These are phyloP conservation scores for Colletotrichum musicola DNA, from an alignment of 2,329 filamentous ascomycete genomes.

Conservation along the genomic window DNA sequence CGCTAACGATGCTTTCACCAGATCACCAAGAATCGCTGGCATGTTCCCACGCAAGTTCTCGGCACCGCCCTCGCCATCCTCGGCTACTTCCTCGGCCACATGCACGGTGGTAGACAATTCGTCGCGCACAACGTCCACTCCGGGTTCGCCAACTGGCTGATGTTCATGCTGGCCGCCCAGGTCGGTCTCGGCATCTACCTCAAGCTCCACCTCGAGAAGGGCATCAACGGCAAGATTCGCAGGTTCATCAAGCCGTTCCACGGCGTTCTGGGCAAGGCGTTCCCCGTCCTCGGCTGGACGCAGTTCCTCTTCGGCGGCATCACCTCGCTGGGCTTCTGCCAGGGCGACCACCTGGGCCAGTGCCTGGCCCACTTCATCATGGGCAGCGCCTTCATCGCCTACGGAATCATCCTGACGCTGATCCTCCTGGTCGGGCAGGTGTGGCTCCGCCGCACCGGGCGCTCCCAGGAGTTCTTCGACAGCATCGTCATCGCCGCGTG, in stretches of 20 bases:
- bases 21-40: conserved; percentile 92
- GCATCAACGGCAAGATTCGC: conserved; percentile 83
- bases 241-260: conserved; percentile 79
- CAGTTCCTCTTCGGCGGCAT: conserved; percentile 98
- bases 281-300: conserved; percentile 89
- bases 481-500: conserved; percentile 90
- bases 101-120: conserved; percentile 91
- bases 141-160: conserved; percentile 82
- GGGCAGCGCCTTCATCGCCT: conserved; percentile 95
- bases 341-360: conserved; percentile 90
- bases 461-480: conserved; percentile 98
- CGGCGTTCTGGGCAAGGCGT: conserved; percentile 84
- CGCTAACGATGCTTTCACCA: conserved; percentile 50
- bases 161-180: conserved; percentile 83
- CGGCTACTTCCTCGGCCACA: conserved; percentile 92
- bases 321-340: conserved; percentile 91
- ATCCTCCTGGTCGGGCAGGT: conserved; percentile 88
- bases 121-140: conserved; percentile 80
- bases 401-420: conserved; percentile 89
- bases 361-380: conserved; percentile 98
- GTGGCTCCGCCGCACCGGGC: conserved; percentile 84
- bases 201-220: conserved; percentile 88
- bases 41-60: conserved; percentile 87
- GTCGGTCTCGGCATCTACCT: conserved; percentile 87
- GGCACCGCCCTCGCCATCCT: conserved; percentile 82